phyloP scores from a whole-genome alignment of 2,329 filamentous ascomycete species.

The Cladosporium colombiae region DNA sequence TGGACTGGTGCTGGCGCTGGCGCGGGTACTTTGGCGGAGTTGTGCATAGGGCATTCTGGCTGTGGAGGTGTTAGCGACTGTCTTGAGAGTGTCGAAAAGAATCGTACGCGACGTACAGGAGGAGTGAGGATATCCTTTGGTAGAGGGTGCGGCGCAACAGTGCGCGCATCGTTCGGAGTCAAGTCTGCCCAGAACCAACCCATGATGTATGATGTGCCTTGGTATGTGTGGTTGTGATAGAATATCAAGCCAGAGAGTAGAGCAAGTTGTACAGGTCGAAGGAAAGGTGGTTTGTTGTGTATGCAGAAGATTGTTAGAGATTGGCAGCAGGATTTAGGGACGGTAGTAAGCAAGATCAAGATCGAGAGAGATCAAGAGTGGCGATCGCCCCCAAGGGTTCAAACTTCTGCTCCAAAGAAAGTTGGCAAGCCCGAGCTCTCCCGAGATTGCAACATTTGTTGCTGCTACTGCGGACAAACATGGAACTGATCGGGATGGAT shows the following conservation, averaged over 20 bases:
- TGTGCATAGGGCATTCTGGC: conserved; percentile 72
- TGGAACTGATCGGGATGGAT: background rate
- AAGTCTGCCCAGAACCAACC: conserved; percentile 72
- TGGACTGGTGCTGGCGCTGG: conserved; percentile 34
- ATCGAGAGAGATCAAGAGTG: conserved; percentile 2
- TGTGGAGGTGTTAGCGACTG: conserved; percentile 39
- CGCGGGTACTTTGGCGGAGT: conserved; percentile 40
- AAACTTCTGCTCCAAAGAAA: conserved; percentile 1
- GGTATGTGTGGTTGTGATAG: background rate
- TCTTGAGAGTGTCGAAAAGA: background rate
- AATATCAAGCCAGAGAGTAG: background rate
- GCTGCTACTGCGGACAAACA: background rate
- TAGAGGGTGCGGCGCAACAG: conserved; percentile 50
- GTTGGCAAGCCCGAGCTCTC: background rate
- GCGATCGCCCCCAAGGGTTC: conserved; percentile 6
- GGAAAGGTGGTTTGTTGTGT: background rate
- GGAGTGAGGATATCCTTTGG: conserved; percentile 50
- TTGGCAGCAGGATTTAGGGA: conserved; percentile 2
- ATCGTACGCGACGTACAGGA: conserved; percentile 51
- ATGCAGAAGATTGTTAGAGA: background rate
- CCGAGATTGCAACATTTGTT: conserved; percentile 4
- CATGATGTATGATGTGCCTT: conserved; percentile 54
- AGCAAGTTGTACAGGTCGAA: background rate
- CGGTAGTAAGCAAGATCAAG: conserved; percentile 11
- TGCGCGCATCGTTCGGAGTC: conserved; percentile 36